These are phyloP conservation scores for Gossypium schwendimanii DNA, from an alignment of 441 rosid species.

Conservation along the genomic window DNA sequence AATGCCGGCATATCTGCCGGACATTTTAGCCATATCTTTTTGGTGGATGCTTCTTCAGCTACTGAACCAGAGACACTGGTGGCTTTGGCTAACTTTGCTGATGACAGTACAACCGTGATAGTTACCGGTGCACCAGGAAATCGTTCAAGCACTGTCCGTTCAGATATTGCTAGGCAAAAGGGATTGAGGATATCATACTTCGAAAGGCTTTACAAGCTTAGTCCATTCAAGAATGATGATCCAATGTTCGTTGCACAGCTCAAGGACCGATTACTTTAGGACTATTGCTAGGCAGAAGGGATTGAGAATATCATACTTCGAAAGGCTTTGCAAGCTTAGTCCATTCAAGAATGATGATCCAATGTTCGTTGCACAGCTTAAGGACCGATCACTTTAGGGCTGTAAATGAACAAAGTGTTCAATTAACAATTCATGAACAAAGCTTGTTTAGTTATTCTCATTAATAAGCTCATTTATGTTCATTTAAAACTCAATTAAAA, in stretches of 20 bases:
- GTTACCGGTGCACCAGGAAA: conserved; percentile 28
- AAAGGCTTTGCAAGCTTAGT: conserved; percentile 21
- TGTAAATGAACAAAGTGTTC: no score
- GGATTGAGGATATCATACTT: conserved; percentile 38
- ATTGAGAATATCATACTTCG: conserved; percentile 31
- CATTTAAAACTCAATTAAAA: no score
- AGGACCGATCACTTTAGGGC: not conserved
- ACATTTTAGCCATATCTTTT: conserved; percentile 33
- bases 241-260: not conserved
- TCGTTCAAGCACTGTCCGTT: conserved; percentile 19
- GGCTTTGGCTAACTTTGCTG: conserved; percentile 26
- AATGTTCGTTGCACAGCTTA: not conserved
- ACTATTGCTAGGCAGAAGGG: conserved; percentile 25
- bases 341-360: not conserved
- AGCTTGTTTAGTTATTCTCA: no score
- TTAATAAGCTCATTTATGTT: no score
- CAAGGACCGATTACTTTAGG: not conserved
- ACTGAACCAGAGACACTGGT: conserved; percentile 38
- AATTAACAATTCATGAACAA: no score
- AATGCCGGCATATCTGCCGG: conserved; percentile 30
- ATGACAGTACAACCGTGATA: conserved; percentile 21
- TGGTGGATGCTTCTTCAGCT: conserved; percentile 33
- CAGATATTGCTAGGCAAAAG: conserved; percentile 24
- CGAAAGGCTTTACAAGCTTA: conserved; percentile 23
- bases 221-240: not conserved